Conservation (phyloP, 192 early-diverging fungal species). For the Backusella liffmaniae region DNA sequence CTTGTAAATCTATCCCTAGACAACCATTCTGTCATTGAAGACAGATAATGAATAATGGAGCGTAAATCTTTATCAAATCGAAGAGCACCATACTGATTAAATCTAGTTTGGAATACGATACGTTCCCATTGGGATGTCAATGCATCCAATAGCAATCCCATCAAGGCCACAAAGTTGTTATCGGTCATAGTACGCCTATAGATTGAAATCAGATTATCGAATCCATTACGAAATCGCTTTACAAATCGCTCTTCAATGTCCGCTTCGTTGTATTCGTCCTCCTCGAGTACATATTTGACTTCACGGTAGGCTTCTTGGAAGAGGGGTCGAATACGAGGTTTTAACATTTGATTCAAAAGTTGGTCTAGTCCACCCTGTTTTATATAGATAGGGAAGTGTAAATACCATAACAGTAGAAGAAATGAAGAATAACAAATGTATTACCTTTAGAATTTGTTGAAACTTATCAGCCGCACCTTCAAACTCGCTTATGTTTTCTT, state of each 20-base stretch:
- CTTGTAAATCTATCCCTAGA: conserved; percentile 78
- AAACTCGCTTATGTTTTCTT: conserved; percentile 57
- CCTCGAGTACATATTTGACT: conserved; percentile 85
- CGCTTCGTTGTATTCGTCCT: conserved; percentile 88
- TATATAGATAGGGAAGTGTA: conserved; percentile 3
- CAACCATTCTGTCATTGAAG: conserved; percentile 54
- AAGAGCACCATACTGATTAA: conserved; percentile 90
- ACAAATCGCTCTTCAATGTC: conserved; percentile 81
- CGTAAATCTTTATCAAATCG: conserved; percentile 93
- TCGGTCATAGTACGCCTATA: conserved; percentile 59
- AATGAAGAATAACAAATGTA: background rate
- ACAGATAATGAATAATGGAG: conserved; percentile 64
- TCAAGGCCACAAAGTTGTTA: conserved; percentile 64
- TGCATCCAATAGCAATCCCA: conserved; percentile 66
- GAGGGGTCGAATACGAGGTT: conserved; percentile 75
- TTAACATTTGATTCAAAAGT: conserved; percentile 73
- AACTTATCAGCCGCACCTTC: conserved; percentile 62
- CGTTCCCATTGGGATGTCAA: conserved; percentile 84
- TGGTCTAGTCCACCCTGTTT: conserved; percentile 65
- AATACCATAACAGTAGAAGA: conserved; percentile 18
- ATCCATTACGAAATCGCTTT: conserved; percentile 74
- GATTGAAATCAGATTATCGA: conserved; percentile 40
- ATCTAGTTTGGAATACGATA: conserved; percentile 79
- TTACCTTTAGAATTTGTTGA: conserved; percentile 63
- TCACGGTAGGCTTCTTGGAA: conserved; percentile 82